Evolutionary conservation across 2,329 filamentous ascomycete genomes (phyloP).

Genomic region (Lecanoromycetidae sp.): DNA sequence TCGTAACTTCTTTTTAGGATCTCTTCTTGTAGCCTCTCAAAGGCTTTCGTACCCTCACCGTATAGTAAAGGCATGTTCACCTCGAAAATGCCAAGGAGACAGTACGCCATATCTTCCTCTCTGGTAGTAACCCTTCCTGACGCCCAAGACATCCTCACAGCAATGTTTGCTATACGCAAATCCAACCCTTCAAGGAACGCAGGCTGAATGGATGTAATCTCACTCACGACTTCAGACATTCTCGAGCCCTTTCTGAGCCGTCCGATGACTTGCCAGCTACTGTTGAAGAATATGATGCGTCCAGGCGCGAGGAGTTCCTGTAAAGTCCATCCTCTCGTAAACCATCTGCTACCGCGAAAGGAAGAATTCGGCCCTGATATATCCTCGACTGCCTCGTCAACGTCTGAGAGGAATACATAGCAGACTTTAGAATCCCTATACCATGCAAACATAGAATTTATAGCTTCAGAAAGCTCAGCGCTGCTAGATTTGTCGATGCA

Average conservation of each 20-base stretch:
- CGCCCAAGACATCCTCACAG: constrained; percentile 28
- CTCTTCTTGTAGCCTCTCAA: constrained; percentile 22
- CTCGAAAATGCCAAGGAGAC: constrained; percentile 27
- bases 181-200: too few relatives aligned
- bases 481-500: constrained; percentile 19
- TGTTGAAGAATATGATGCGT: not conserved
- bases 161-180: constrained; percentile 13
- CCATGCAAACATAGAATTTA: not conserved
- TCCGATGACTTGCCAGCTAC: not conserved
- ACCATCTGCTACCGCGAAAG: not conserved
- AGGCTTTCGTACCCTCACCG: constrained; percentile 24
- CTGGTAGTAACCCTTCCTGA: constrained; percentile 24
- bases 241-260: not conserved
- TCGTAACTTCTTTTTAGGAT: constrained; percentile 24
- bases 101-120: constrained; percentile 27
- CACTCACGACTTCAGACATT: not conserved
- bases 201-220: too few relatives aligned
- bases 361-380: too few relatives aligned
- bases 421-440: not conserved
- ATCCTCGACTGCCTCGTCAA: not conserved
- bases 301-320: not conserved
- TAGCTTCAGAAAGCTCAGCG: constrained; percentile 13
- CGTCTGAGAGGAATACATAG: not conserved
- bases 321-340: not conserved
- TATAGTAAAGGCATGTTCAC: constrained; percentile 29